Evolutionary conservation across 225 moss, liverwort and hornwort species (phyloP).

Genomic region (Marchantia polymorpha): DNA sequence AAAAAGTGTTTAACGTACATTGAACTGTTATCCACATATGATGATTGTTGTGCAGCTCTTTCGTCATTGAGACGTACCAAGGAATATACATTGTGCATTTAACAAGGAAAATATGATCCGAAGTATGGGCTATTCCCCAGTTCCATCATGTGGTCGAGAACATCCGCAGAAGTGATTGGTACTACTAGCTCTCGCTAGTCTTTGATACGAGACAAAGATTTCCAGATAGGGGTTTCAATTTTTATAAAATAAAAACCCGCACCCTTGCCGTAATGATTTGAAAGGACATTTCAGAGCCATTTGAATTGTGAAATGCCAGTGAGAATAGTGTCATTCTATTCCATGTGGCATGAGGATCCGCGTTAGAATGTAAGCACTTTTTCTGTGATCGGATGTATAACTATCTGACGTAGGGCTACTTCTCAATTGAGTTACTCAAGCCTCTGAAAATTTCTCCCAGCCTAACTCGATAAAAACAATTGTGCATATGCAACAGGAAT

Average conservation of each 20-base stretch:
- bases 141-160: neutral
- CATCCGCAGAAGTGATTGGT: neutral
- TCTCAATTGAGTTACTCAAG: too few species aligned
- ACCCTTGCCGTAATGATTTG: neutral
- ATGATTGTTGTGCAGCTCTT: neutral
- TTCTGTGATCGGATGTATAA: too few species aligned
- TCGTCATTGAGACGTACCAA: neutral
- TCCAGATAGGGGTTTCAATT: neutral
- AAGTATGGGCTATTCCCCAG: neutral
- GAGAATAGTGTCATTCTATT: neutral
- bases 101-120: neutral
- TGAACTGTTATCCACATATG: neutral
- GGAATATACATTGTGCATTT: neutral
- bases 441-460: too few species aligned
- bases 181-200: neutral
- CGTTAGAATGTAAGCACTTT: neutral
- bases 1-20: neutral
- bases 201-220: neutral
- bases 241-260: too few species aligned
- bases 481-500: too few species aligned
- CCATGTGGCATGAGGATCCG: neutral
- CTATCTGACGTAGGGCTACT: too few species aligned
- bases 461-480: too few species aligned
- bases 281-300: neutral
- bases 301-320: neutral